Conservation (phyloP, 2,329 filamentous ascomycete species). For the Colletotrichum sp. region DNA sequence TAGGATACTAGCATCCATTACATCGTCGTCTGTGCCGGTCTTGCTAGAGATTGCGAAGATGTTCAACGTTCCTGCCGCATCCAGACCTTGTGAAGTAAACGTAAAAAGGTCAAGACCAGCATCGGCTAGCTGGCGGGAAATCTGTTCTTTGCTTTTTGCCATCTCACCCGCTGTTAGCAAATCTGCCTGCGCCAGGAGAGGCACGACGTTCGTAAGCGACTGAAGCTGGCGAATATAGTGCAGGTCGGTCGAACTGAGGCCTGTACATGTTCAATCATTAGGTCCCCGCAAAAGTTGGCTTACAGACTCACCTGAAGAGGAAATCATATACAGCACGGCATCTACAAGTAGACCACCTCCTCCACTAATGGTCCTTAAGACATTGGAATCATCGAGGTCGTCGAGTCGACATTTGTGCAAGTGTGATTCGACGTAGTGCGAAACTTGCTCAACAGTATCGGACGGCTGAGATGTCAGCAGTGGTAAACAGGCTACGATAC, state of each 20-base stretch:
- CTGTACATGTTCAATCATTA: constrained; percentile 43
- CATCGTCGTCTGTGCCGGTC: constrained; percentile 73
- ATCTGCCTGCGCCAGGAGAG: constrained; percentile 81
- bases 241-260: constrained; percentile 55
- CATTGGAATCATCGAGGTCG: constrained; percentile 73
- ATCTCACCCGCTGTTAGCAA: constrained; percentile 65
- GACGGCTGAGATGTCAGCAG: constrained; percentile 36
- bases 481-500: neutral
- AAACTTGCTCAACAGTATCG: constrained; percentile 63
- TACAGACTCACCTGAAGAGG: constrained; percentile 63
- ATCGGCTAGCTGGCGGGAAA: constrained; percentile 60
- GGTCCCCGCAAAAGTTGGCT: constrained; percentile 38
- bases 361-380: constrained; percentile 79
- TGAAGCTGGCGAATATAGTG: constrained; percentile 75
- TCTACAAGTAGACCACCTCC: constrained; percentile 86
- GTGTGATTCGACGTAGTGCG: constrained; percentile 76
- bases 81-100: constrained; percentile 55
- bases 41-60: constrained; percentile 82
- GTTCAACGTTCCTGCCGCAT: constrained; percentile 33
- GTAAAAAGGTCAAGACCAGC: constrained; percentile 69
- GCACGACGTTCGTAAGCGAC: constrained; percentile 81
- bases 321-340: constrained; percentile 81
- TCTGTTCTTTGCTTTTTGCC: constrained; percentile 61
- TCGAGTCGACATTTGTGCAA: constrained; percentile 66
- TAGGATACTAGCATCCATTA: constrained; percentile 89